A percentile compares a stretch with the other conserved stretches of the same genome.
phyloP scores from a whole-genome alignment of 805 yeast species.

The Nakazawaea wickerhamii region DNA sequence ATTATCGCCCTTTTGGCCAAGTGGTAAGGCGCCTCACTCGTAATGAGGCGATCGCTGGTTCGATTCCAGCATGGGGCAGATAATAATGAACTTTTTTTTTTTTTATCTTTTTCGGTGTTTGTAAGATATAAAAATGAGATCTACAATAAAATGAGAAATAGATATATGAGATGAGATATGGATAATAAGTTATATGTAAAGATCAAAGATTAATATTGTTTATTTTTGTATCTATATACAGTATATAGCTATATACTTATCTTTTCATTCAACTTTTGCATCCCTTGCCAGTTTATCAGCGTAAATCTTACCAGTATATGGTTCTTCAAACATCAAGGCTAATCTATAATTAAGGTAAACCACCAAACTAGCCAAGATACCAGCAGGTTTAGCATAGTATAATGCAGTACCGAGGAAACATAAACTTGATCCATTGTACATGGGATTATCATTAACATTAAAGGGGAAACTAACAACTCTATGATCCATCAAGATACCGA shows the following conservation, averaged over 20 bases:
- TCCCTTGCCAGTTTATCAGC: constrained; percentile 30
- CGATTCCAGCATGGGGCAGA: constrained; percentile 38
- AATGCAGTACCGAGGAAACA: constrained; percentile 89
- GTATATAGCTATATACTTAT: background rate
- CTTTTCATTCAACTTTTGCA: background rate
- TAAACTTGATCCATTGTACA: constrained; percentile 91
- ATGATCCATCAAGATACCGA: constrained; percentile 88
- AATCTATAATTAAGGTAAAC: constrained; percentile 79
- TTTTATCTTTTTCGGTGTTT: background rate
- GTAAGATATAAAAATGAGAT: no score
- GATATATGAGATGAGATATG: no score
- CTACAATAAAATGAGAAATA: no score
- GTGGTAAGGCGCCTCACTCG: constrained; percentile 44
- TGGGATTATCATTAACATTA: constrained; percentile 86
- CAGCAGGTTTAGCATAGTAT: constrained; percentile 87
- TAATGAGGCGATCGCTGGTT: constrained; percentile 41
- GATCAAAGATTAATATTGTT: no score
- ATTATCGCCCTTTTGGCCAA: constrained; percentile 36
- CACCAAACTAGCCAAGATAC: constrained; percentile 62
- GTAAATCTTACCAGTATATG: constrained; percentile 89
- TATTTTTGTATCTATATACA: background rate
- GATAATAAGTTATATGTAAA: no score
- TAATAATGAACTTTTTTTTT: background rate
- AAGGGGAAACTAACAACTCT: constrained; percentile 93
- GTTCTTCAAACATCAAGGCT: constrained; percentile 89